These are phyloP conservation scores for Davidsoniella virescens DNA, from an alignment of 2,329 filamentous ascomycete genomes.

Conservation along the genomic window DNA sequence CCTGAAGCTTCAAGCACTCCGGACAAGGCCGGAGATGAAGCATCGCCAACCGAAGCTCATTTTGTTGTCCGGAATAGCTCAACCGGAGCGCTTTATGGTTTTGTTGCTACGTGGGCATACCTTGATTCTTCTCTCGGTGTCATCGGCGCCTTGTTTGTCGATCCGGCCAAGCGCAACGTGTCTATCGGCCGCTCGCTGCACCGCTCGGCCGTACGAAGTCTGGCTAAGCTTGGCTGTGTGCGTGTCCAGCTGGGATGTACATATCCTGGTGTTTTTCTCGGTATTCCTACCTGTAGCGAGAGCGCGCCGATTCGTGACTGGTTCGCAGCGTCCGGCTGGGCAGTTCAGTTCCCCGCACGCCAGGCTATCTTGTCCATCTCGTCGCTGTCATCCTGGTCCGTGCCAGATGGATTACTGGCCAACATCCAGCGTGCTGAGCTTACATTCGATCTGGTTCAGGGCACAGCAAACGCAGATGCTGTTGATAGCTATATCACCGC, in stretches of 20 bases:
- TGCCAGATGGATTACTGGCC: slow-evolving; percentile 61
- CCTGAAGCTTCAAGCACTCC: slow-evolving; percentile 24
- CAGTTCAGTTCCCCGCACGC: slow-evolving; percentile 43
- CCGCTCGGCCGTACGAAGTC: slow-evolving; percentile 61
- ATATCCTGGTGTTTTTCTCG: slow-evolving; percentile 73
- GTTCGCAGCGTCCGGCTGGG: slow-evolving; percentile 88
- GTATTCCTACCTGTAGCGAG: slow-evolving; percentile 42
- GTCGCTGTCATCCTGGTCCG: slow-evolving; percentile 55
- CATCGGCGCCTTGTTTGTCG: slow-evolving; percentile 77
- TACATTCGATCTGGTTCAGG: slow-evolving; percentile 71
- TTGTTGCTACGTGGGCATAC: slow-evolving; percentile 61
- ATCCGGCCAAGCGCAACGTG: slow-evolving; percentile 68
- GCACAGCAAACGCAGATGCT: slow-evolving; percentile 55
- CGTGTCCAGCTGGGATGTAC: slow-evolving; percentile 68
- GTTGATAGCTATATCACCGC: slow-evolving; percentile 36
- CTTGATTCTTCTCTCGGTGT: slow-evolving; percentile 57
- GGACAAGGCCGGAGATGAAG: neutral
- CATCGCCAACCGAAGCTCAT: slow-evolving; percentile 54
- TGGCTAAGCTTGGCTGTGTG: slow-evolving; percentile 53
- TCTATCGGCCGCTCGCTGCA: slow-evolving; percentile 86
- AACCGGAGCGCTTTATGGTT: slow-evolving; percentile 79
- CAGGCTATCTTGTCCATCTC: slow-evolving; percentile 54
- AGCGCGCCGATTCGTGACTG: slow-evolving; percentile 44
- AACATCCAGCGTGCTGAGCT: slow-evolving; percentile 57
- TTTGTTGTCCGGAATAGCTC: slow-evolving; percentile 90